These are phyloP conservation scores for Coleophoma crateriformis DNA, from an alignment of 2,329 filamentous ascomycete genomes.

Conservation along the genomic window DNA sequence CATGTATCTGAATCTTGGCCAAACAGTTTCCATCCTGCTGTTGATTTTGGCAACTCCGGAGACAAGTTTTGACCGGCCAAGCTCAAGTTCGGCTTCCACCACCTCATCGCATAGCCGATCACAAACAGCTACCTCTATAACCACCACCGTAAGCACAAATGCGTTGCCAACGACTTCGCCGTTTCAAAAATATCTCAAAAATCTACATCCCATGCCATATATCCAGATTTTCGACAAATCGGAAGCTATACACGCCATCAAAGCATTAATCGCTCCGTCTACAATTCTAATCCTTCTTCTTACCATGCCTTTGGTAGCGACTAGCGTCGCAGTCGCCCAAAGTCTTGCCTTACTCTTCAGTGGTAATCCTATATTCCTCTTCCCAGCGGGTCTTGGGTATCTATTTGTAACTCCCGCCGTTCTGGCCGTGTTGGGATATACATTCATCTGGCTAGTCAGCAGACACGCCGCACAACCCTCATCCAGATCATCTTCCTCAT, in stretches of 20 bases:
- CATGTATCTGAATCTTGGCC: slow-evolving; percentile 43
- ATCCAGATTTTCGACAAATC: slow-evolving; percentile 15
- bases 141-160: slow-evolving; percentile 1
- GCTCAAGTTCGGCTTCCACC: background rate
- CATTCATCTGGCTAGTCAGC: background rate
- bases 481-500: background rate
- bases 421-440: slow-evolving; percentile 11
- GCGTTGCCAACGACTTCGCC: background rate
- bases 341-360: slow-evolving; percentile 43
- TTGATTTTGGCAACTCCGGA: slow-evolving; percentile 45
- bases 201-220: slow-evolving; percentile 11
- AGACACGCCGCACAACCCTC: no score
- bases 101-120: background rate
- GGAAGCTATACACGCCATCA: slow-evolving; percentile 31
- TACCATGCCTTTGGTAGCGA: slow-evolving; percentile 37
- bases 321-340: slow-evolving; percentile 40
- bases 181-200: slow-evolving; percentile 10
- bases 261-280: slow-evolving; percentile 44
- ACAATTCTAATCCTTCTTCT: slow-evolving; percentile 39
- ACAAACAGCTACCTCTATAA: slow-evolving; percentile 1
- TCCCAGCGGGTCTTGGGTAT: slow-evolving; percentile 33
- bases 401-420: slow-evolving; percentile 29
- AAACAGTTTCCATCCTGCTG: slow-evolving; percentile 39
- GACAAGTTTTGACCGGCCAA: slow-evolving; percentile 42
- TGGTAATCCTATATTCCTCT: slow-evolving; percentile 36